Conservation (phyloP, 169 alveolate genomes). For the Babesia ovata region DNA sequence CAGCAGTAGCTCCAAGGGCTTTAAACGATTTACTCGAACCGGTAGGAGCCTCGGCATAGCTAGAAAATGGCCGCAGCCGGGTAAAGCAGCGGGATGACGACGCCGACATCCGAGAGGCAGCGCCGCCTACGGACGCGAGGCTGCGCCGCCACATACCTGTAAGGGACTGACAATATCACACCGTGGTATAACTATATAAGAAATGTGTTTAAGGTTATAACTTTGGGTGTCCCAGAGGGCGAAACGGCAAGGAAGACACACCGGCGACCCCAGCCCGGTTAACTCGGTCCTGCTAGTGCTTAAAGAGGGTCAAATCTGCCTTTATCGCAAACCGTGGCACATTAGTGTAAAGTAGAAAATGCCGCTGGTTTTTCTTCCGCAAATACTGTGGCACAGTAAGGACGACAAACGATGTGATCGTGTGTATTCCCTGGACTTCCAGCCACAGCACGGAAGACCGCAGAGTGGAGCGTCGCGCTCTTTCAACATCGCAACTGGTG, state of each 20-base stretch:
- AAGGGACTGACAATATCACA: too few relatives aligned
- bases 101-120: neutral
- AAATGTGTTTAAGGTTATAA: too few relatives aligned
- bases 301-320: neutral
- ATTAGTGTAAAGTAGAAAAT: constrained; percentile 20
- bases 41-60: neutral
- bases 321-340: neutral
- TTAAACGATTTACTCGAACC: neutral
- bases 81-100: neutral
- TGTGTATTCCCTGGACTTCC: constrained; percentile 87
- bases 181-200: neutral
- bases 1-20: neutral
- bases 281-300: neutral
- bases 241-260: neutral
- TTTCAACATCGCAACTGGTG: constrained; percentile 84
- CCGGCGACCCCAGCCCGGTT: constrained; percentile 21
- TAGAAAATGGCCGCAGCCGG: neutral
- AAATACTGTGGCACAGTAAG: constrained; percentile 89
- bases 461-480: neutral
- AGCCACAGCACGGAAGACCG: constrained; percentile 69
- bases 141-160: neutral
- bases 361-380: constrained; percentile 87
- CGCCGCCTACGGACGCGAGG: neutral
- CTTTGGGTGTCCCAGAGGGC: neutral
- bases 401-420: constrained; percentile 88